phyloP scores from a whole-genome alignment of 2,329 filamentous ascomycete species.

The Ophiocordyceps camponoti-saundersi region DNA sequence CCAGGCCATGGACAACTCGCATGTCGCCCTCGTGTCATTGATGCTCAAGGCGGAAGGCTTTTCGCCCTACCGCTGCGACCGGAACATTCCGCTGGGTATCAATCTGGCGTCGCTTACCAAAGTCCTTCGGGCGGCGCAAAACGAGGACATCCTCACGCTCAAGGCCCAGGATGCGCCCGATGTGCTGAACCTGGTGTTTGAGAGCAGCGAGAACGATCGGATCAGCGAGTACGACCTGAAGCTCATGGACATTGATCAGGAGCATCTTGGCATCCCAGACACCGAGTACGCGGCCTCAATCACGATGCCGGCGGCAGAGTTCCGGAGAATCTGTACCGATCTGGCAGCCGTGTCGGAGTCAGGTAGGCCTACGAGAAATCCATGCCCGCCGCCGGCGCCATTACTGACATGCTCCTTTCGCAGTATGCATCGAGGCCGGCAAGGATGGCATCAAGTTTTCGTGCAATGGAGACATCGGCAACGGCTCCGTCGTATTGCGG shows the following conservation, averaged over 20 bases:
- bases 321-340: conserved; percentile 89
- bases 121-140: conserved; percentile 85
- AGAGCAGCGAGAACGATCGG: conserved; percentile 74
- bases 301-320: conserved; percentile 74
- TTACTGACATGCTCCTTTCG: neutral
- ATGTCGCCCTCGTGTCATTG: conserved; percentile 98
- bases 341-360: conserved; percentile 87
- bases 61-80: conserved; percentile 91
- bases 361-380: conserved; percentile 36
- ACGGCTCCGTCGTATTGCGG: conserved; percentile 81
- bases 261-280: conserved; percentile 95
- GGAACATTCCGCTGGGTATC: conserved; percentile 95
- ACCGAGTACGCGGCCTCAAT: conserved; percentile 96
- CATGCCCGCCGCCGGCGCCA: too few species aligned
- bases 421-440: conserved; percentile 86
- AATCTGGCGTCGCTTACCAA: conserved; percentile 95
- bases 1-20: conserved; percentile 99
- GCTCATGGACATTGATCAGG: conserved; percentile 99
- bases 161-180: conserved; percentile 97
- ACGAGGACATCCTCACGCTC: conserved; percentile 85
- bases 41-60: conserved; percentile 92
- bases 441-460: conserved; percentile 97
- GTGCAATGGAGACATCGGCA: conserved; percentile 88
- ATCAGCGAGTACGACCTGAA: conserved; percentile 99
- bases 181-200: conserved; percentile 87